phyloP scores from a whole-genome alignment of 2,329 filamentous ascomycete genomes.

The Penicillium griseofulvum region DNA sequence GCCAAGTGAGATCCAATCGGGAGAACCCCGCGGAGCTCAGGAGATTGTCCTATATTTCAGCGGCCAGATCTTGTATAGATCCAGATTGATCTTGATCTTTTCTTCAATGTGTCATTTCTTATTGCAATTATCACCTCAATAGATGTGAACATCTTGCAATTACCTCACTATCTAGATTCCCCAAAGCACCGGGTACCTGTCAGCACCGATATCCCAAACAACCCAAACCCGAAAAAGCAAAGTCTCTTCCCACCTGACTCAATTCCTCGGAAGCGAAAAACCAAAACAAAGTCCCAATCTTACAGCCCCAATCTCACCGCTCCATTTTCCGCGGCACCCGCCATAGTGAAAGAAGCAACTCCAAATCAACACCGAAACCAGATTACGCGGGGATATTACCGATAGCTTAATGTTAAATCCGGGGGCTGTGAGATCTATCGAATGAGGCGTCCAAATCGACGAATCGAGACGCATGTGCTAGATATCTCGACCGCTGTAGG shows the following conservation, averaged over 20 bases:
- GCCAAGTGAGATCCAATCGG: neutral
- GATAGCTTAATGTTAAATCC: neutral
- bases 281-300: neutral
- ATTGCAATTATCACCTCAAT: neutral
- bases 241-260: neutral
- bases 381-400: neutral
- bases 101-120: neutral
- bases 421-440: neutral
- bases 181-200: neutral
- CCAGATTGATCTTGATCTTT: neutral
- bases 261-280: neutral
- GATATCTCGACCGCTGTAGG: constrained; percentile 5
- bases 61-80: neutral
- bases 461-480: constrained; percentile 1
- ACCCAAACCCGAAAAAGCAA: neutral
- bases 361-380: neutral
- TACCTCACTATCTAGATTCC: no score
- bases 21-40: neutral
- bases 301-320: constrained; percentile 1
- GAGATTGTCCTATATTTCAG: neutral
- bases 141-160: neutral
- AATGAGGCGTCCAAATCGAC: constrained; percentile 1
- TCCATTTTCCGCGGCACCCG: neutral
- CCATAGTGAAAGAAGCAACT: neutral
- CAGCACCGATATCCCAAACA: neutral